These are phyloP conservation scores for Populus hybrid DNA, from an alignment of 441 rosid genomes.

Conservation along the genomic window DNA sequence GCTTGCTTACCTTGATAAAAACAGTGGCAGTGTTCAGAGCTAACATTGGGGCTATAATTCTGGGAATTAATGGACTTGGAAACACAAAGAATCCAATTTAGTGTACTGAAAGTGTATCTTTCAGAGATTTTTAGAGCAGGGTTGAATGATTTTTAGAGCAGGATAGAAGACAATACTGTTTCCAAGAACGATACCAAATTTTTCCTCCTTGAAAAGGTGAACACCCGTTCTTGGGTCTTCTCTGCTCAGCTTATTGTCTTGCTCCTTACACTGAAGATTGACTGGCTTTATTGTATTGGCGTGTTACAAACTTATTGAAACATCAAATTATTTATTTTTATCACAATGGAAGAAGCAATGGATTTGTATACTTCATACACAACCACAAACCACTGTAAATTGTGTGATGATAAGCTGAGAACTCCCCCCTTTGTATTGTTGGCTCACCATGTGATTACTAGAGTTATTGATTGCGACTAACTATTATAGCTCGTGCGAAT, in stretches of 20 bases:
- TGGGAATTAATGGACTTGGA: neutral
- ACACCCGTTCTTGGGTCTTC: too few relatives aligned
- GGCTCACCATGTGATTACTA: neutral
- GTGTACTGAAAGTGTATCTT: neutral
- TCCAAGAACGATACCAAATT: too few relatives aligned
- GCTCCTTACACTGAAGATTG: too few relatives aligned
- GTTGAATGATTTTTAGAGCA: too few relatives aligned
- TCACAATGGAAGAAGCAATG: neutral
- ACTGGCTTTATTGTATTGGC: too few relatives aligned
- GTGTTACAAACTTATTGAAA: too few relatives aligned
- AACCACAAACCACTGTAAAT: neutral
- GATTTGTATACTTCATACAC: neutral
- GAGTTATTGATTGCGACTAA: neutral
- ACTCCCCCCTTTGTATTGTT: neutral
- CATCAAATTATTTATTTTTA: too few relatives aligned
- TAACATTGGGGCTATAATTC: neutral
- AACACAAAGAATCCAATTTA: neutral
- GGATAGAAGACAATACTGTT: too few relatives aligned
- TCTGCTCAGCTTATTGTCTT: too few relatives aligned
- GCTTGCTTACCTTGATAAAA: neutral
- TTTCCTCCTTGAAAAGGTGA: too few relatives aligned
- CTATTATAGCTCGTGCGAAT: constrained; percentile 2
- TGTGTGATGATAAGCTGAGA: neutral
- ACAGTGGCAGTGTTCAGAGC: neutral
- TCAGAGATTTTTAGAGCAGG: neutral